These are phyloP conservation scores for Sclerotinia nivalis DNA, from an alignment of 2,329 filamentous ascomycete genomes.

Conservation along the genomic window DNA sequence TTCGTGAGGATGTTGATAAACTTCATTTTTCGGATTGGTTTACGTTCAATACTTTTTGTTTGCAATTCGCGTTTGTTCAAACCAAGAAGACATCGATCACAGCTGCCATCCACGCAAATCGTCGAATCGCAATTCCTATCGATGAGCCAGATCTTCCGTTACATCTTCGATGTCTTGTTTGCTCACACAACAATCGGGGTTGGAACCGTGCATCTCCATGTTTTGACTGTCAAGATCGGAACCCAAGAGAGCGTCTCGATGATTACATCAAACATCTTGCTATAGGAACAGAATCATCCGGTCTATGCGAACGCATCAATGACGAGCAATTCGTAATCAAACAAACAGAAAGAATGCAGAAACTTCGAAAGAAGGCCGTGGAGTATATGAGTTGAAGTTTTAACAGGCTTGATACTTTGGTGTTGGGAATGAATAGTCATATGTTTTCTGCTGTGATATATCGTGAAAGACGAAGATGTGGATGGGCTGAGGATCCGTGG, in stretches of 20 bases:
- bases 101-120: neutral
- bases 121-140: neutral
- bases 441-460: neutral
- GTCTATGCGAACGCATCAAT: neutral
- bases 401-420: neutral
- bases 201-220: neutral
- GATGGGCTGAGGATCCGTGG: neutral
- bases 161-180: neutral
- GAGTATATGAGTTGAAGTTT: neutral
- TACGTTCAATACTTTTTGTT: constrained; percentile 5
- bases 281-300: neutral
- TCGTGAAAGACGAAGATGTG: neutral
- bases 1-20: neutral
- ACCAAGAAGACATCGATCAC: neutral
- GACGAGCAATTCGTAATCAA: neutral
- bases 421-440: neutral
- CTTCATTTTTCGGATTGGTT: constrained; percentile 15
- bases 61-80: neutral
- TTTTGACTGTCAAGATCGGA: neutral
- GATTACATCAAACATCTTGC: neutral
- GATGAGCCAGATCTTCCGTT: neutral
- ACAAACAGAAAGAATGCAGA: neutral
- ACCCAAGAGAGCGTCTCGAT: constrained; percentile 1
- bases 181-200: neutral
- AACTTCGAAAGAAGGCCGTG: neutral